Percentiles rank a stretch among this genome's conserved stretches.
Evolutionary conservation across 1,284 basidiomycete species (phyloP).

Genomic region (Boletus smithii): DNA sequence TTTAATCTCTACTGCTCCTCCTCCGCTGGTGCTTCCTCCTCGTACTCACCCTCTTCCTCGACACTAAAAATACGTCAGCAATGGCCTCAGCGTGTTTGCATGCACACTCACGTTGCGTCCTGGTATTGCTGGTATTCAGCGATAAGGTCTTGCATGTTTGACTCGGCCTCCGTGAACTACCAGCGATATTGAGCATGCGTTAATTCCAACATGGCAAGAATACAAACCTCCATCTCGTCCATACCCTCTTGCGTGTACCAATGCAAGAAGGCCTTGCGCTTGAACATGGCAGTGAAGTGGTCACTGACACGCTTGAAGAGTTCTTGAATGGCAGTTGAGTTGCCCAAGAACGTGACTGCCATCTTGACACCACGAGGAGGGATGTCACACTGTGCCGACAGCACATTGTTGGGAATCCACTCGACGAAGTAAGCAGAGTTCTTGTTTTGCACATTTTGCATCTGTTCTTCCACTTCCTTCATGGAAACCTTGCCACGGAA

Average conservation of each 20-base stretch:
- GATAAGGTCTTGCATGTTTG: constrained; percentile 94
- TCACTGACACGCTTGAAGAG: constrained; percentile 96
- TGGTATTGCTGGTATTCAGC: constrained; percentile 97
- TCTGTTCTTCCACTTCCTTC: constrained; percentile 98
- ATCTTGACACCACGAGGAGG: constrained; percentile 91
- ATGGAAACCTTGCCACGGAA: constrained; percentile 99
- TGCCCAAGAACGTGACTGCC: constrained; percentile 96
- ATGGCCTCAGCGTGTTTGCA: not conserved
- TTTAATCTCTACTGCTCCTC: constrained; percentile 49
- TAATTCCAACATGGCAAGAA: not conserved
- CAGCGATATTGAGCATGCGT: constrained; percentile 21
- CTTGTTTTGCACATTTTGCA: constrained; percentile 97
- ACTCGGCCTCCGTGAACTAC: constrained; percentile 91
- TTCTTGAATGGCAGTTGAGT: constrained; percentile 96
- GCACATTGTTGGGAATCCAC: constrained; percentile 98
- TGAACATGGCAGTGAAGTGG: constrained; percentile 99
- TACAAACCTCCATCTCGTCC: constrained; percentile 92
- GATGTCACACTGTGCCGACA: constrained; percentile 95
- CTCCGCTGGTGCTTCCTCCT: constrained; percentile 62
- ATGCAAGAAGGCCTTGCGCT: constrained; percentile 98
- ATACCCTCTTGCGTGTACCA: constrained; percentile 99
- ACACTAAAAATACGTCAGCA: constrained; percentile 40
- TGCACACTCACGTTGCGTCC: constrained; percentile 79
- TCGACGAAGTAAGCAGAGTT: constrained; percentile 97
- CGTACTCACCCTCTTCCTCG: constrained; percentile 81